phyloP scores from a whole-genome alignment of 768 basidiomycete genomes.

The Russula vinacea region DNA sequence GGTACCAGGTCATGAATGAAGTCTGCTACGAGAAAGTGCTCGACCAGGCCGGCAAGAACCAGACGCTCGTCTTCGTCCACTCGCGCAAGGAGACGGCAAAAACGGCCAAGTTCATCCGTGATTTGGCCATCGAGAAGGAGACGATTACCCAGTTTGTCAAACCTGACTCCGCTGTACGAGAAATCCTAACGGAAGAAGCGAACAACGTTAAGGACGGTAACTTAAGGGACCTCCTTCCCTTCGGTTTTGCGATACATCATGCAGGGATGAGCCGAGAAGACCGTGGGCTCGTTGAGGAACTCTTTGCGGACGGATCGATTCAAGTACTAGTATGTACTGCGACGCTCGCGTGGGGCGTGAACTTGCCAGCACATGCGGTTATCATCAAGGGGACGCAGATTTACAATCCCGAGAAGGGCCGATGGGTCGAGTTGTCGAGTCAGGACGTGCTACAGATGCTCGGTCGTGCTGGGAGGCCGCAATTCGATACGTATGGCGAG shows the following conservation, averaged over 20 bases:
- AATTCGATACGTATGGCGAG: constrained; percentile 96
- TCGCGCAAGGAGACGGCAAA: constrained; percentile 98
- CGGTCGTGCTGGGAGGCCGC: constrained; percentile 93
- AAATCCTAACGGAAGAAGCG: constrained; percentile 84
- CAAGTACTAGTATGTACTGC: constrained; percentile 97
- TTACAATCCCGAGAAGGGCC: constrained; percentile 97
- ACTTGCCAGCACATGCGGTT: constrained; percentile 94
- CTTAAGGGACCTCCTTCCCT: constrained; percentile 85
- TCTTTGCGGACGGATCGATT: constrained; percentile 88
- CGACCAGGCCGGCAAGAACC: constrained; percentile 86
- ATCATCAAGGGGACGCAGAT: constrained; percentile 99
- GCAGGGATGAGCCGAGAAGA: constrained; percentile 95
- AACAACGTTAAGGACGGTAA: constrained; percentile 78
- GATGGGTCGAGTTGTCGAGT: constrained; percentile 92
- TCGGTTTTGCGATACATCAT: constrained; percentile 97
- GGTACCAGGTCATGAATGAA: constrained; percentile 97
- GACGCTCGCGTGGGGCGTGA: constrained; percentile 99
- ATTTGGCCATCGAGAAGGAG: constrained; percentile 94
- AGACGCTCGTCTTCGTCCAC: constrained; percentile 95
- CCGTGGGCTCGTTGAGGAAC: constrained; percentile 86
- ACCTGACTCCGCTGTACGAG: constrained; percentile 86
- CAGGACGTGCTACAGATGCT: constrained; percentile 99
- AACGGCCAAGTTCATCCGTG: constrained; percentile 90
- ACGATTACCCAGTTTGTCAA: constrained; percentile 95
- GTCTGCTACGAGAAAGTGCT: constrained; percentile 99